These are phyloP conservation scores for Schizophyllum commune DNA, from an alignment of 1,284 basidiomycete genomes.

Conservation along the genomic window DNA sequence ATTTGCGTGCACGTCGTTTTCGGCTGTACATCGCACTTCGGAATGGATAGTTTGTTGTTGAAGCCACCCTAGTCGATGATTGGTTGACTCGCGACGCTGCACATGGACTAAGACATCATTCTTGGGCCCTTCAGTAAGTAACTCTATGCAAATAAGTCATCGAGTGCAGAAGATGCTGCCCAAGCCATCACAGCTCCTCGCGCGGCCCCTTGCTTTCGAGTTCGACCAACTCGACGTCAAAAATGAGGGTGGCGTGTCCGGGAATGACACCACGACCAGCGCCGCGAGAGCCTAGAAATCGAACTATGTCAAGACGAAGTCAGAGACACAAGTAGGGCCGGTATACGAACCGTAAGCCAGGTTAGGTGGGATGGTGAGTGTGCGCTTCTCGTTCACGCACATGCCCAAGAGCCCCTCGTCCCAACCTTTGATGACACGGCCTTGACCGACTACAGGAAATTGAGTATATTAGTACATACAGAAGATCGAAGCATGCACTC, in stretches of 20 bases:
- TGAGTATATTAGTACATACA: neutral
- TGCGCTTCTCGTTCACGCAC: slow-evolving; percentile 88
- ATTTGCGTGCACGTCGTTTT: too few relatives aligned
- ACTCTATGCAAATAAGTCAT: too few relatives aligned
- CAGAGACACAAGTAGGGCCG: neutral
- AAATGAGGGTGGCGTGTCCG: slow-evolving; percentile 76
- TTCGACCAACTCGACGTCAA: slow-evolving; percentile 77
- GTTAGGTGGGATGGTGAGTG: slow-evolving; percentile 75
- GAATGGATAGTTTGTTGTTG: too few relatives aligned
- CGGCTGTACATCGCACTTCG: too few relatives aligned
- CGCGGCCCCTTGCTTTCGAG: slow-evolving; percentile 24
- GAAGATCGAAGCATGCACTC: neutral
- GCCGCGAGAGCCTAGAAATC: slow-evolving; percentile 57
- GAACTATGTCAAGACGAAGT: neutral
- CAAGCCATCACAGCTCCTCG: too few relatives aligned
- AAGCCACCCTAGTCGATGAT: too few relatives aligned
- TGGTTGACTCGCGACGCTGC: too few relatives aligned
- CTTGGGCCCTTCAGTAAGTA: too few relatives aligned
- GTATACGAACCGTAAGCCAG: slow-evolving; percentile 74
- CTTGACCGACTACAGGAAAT: slow-evolving; percentile 69
- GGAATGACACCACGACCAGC: slow-evolving; percentile 72
- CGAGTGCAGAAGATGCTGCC: too few relatives aligned
- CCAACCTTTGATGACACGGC: slow-evolving; percentile 84
- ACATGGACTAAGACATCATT: too few relatives aligned
- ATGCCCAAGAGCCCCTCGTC: slow-evolving; percentile 75